Evolutionary conservation across 2,329 filamentous ascomycete genomes (phyloP).

Genomic region (Lachnellula hyalina): DNA sequence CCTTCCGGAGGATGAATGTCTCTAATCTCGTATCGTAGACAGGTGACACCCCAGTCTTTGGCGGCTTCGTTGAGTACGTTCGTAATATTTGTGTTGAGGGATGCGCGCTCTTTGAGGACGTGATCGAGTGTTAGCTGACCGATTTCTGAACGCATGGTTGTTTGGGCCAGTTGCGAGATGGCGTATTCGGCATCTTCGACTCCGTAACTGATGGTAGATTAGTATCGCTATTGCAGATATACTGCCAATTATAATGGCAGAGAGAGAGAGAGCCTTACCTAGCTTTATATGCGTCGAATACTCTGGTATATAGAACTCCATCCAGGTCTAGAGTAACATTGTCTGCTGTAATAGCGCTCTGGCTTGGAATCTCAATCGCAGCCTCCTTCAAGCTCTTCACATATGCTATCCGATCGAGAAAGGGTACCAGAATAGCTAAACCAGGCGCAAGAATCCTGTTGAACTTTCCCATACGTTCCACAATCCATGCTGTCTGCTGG

Average conservation of each 20-base stretch:
- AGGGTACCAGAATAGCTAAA: constrained; percentile 79
- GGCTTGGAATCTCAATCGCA: constrained; percentile 93
- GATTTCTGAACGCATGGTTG: constrained; percentile 98
- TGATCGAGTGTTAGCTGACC: constrained; percentile 95
- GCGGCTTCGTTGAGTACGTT: constrained; percentile 97
- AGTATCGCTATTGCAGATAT: background rate
- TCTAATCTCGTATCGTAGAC: constrained; percentile 93
- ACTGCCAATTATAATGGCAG: background rate
- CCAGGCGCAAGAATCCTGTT: constrained; percentile 89
- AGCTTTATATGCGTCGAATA: constrained; percentile 97
- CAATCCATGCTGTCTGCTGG: constrained; percentile 99
- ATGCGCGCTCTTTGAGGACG: constrained; percentile 93
- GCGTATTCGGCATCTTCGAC: constrained; percentile 99
- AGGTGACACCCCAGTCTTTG: constrained; percentile 93
- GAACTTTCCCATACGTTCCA: constrained; percentile 99
- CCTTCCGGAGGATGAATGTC: constrained; percentile 94
- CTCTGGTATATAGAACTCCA: constrained; percentile 89
- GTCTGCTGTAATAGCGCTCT: constrained; percentile 96
- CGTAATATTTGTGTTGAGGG: constrained; percentile 97
- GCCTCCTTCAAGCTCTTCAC: constrained; percentile 96
- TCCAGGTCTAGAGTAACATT: constrained; percentile 97
- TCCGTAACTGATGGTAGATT: constrained; percentile 63
- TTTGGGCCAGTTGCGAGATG: constrained; percentile 95
- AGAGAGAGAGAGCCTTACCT: constrained; percentile 49
- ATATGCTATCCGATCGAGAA: constrained; percentile 94